A percentile compares a stretch with the other conserved stretches of the same genome.
These are phyloP conservation scores for Mycena leptocephala DNA, from an alignment of 768 basidiomycete species.

Conservation along the genomic window DNA sequence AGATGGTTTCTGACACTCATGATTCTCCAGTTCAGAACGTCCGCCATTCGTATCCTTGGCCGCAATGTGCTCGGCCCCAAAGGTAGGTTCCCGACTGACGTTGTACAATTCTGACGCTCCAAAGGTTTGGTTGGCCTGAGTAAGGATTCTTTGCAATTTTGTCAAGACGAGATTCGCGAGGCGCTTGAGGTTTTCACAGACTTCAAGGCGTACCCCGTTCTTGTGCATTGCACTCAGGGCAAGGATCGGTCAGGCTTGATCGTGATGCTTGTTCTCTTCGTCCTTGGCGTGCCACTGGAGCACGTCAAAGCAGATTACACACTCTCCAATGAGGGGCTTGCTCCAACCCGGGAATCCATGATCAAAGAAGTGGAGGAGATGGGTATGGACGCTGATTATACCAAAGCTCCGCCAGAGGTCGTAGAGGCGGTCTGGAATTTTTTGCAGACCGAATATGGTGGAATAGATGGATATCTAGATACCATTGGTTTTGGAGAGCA, in stretches of 20 bases:
- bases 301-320: constrained; percentile 34
- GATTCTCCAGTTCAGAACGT: constrained; percentile 31
- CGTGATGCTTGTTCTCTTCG: constrained; percentile 38
- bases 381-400: constrained; percentile 37
- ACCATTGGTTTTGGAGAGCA: constrained; percentile 32
- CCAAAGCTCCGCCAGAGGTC: constrained; percentile 30
- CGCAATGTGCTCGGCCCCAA: constrained; percentile 36
- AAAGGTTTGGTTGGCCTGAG: constrained; percentile 31
- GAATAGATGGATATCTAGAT: constrained; percentile 36
- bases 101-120: not conserved
- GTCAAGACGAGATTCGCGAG: constrained; percentile 34
- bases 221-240: constrained; percentile 40
- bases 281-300: constrained; percentile 26
- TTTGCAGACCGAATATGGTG: constrained; percentile 34
- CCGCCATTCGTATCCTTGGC: constrained; percentile 38
- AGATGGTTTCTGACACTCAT: constrained; percentile 37
- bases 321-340: constrained; percentile 37
- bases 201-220: constrained; percentile 32
- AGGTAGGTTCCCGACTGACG: not conserved
- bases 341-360: constrained; percentile 34
- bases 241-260: constrained; percentile 39
- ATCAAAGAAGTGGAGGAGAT: constrained; percentile 39
- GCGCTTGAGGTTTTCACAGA: constrained; percentile 34
- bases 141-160: constrained; percentile 37
- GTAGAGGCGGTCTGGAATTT: constrained; percentile 38